phyloP scores from a whole-genome alignment of 2,329 filamentous ascomycete genomes.

The Aureobasidium sp. region DNA sequence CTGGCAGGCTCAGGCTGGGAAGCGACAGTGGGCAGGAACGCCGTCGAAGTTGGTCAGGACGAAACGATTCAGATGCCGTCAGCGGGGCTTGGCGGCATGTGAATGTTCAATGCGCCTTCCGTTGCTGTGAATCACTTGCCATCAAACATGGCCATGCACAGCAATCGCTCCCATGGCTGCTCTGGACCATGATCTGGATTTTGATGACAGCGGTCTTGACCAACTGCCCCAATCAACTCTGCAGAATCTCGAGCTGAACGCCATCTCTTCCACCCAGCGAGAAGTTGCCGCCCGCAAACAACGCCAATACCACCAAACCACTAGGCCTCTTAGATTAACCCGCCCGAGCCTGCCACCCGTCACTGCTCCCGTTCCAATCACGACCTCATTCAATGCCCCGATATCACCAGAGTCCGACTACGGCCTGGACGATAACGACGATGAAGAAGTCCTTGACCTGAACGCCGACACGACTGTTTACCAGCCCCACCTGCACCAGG shows the following conservation, averaged over 20 bases:
- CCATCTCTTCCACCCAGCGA: slow-evolving; percentile 34
- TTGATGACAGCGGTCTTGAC: slow-evolving; percentile 38
- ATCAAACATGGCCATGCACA: background rate
- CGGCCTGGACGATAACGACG: slow-evolving; percentile 29
- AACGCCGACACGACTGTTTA: slow-evolving; percentile 29
- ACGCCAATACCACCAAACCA: background rate
- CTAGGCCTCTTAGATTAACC: background rate
- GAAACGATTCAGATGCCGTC: too few species aligned
- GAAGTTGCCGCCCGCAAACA: background rate
- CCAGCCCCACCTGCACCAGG: slow-evolving; percentile 12
- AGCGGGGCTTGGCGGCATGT: too few species aligned
- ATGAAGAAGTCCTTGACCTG: slow-evolving; percentile 38
- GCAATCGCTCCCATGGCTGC: slow-evolving; percentile 17
- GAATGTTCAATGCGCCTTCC: too few species aligned
- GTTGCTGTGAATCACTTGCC: background rate
- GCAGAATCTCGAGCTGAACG: slow-evolving; percentile 36
- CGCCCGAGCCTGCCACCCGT: background rate
- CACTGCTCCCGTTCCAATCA: background rate
- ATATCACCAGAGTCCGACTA: slow-evolving; percentile 31
- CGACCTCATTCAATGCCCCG: background rate
- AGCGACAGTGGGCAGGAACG: background rate
- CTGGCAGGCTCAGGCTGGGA: background rate
- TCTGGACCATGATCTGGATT: slow-evolving; percentile 36
- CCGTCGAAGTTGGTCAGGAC: background rate
- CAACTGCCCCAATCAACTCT: slow-evolving; percentile 37